A percentile compares a stretch with the other conserved stretches of the same genome.
Evolutionary conservation across 2,329 filamentous ascomycete species (phyloP).

Genomic region (Beauveria scarabaeidicola): DNA sequence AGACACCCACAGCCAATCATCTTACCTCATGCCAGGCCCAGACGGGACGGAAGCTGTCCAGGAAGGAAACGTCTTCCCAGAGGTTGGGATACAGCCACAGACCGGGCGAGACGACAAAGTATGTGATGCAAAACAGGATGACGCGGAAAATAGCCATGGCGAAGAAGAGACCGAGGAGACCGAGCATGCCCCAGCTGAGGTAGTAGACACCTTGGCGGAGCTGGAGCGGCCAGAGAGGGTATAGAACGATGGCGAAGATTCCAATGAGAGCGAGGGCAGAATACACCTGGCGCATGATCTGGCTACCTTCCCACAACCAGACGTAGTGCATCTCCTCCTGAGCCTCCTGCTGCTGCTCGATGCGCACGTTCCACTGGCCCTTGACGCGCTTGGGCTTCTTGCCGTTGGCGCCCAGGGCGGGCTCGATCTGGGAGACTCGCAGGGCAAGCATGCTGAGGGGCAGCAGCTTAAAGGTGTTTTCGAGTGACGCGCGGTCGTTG

Average conservation of each 20-base stretch:
- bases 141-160: constrained; percentile 94
- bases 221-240: constrained; percentile 90
- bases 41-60: constrained; percentile 90
- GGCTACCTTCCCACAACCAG: constrained; percentile 91
- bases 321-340: constrained; percentile 86
- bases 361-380: constrained; percentile 90
- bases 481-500: constrained; percentile 77
- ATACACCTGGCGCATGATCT: constrained; percentile 90
- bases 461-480: constrained; percentile 90
- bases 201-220: constrained; percentile 95
- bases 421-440: constrained; percentile 68
- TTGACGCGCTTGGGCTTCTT: constrained; percentile 85
- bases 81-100: constrained; percentile 98
- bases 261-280: constrained; percentile 71
- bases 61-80: constrained; percentile 97
- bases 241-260: constrained; percentile 86
- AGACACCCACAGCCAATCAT: constrained; percentile 9
- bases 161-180: constrained; percentile 88
- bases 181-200: constrained; percentile 85
- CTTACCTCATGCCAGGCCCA: constrained; percentile 98
- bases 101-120: constrained; percentile 75
- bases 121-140: constrained; percentile 87
- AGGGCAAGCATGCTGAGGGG: constrained; percentile 91
- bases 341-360: constrained; percentile 92
- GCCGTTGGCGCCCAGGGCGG: constrained; percentile 52